Base-by-base conservation (phyloP, 2,329 filamentous ascomycete species). In the Exophiala calicioides region DNA sequence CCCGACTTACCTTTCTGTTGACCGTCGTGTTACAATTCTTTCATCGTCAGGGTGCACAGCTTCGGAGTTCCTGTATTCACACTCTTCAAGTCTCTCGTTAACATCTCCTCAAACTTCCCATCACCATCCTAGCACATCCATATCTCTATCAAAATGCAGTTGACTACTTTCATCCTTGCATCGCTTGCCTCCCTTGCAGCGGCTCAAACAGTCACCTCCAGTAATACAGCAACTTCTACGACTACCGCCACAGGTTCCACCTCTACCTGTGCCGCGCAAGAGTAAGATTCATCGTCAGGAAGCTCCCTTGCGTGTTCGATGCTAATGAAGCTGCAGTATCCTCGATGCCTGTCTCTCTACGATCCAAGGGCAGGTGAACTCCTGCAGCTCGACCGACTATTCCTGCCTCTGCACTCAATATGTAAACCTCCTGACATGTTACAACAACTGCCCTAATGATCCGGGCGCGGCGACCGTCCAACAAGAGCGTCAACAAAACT, bases 71-170 rank as follows among this genome's bases (percentile, higher is more conserved):
- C n/a, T n/a, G n/a, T n/a, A n/a, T n/a, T n/a, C n/a, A n/a, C n/a
- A n/a, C n/a, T n/a, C n/a, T n/a, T n/a, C n/a, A n/a, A n/a, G n/a
- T n/a, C n/a, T n/a, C n/a, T n/a, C n/a, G n/a, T n/a, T n/a, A n/a
- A n/a, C n/a, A n/a, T n/a, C n/a, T n/a, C n/a, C n/a, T n/a, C n/a
- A n/a, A n/a, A n/a, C n/a, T n/a, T n/a, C n/a, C n/a, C n/a, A n/a
- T n/a, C n/a, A n/a, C n/a, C n/a, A n/a, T n/a, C n/a, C n/a, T n/a
- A n/a, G n/a, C n/a, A 94, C 97, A 60, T 86, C 88, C 58, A 95
- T 95, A 71, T 85, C 95, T 70, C 90, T 95, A 67, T 88, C 91
- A 6, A 80, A 86, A 65, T 98, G 96, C 72, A 52, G 16, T 44
- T 47, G 27, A 48, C 44, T 10, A 47, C 34, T 29, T 10, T 61